Evolutionary conservation across 441 rosid genomes (phyloP), one percentile per base, ranked within the genome.

Genomic region (Pelargonium fulgidum): DNA sequence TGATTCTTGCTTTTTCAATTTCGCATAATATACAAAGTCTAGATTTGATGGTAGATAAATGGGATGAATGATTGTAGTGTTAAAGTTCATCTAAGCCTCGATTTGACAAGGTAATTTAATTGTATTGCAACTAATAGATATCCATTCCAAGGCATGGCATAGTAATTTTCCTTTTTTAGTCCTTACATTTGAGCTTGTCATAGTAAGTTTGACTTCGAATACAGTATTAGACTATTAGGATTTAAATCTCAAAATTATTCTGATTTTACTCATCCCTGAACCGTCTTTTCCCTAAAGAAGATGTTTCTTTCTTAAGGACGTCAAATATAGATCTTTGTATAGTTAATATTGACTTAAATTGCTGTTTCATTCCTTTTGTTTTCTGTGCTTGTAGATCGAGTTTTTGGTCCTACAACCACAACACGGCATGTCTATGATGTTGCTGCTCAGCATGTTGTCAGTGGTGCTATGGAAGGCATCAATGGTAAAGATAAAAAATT

Each of bases 371-470:
- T 71, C 36, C 48, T 50, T 74, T 62, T 70, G 11, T 67, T 72
- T 75, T 66, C 66, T 69, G 26, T 73, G 45, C 66, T 72, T 75
- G 61, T 84, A 95, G 99, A 95, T 80, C 89, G 93, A 36, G 99
- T 95, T 41, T 92, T 95, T 81, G 99, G 98, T 73, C 99, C 99
- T 29, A 95, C 98, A 33, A 95, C 99, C 70, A 95, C 99, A 65
- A 95, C 99, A 12, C 96, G 98, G 66, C 96, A 95, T 80, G 99
- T 95, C 52, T 90, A 90, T 77, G 99, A 95, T 83, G 84, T 95
- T 74, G 93, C 98, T 77, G 94, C 98, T 20, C 99, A 92, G 77
- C 97, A 95, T 81, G 93, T 92, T 75, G 90, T 95, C 75, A 76
- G 81, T 80, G 96, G 99, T 80, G 88, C 97, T 47, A 95, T 95